A percentile compares a stretch with the other conserved stretches of the same genome.
These are phyloP conservation scores for Fonsecaea multimorphosa DNA, from an alignment of 2,329 filamentous ascomycete genomes.

Conservation along the genomic window DNA sequence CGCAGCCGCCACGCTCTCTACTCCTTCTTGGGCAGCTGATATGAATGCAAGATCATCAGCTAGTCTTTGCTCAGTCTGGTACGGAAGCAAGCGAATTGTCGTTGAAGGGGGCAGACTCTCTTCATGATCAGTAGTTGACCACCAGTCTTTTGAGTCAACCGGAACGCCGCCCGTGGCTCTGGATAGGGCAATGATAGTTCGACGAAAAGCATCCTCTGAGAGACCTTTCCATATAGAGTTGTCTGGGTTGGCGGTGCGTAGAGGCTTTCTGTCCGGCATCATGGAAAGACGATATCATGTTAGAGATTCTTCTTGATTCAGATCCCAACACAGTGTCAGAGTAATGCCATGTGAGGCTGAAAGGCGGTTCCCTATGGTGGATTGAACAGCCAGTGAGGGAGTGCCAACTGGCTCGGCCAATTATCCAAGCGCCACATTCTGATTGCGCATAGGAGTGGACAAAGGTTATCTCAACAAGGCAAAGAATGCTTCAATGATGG, in stretches of 20 bases:
- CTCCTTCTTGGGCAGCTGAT: constrained; percentile 41
- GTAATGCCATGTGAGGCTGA: not conserved
- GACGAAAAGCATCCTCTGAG: constrained; percentile 35
- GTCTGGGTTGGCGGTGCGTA: constrained; percentile 31
- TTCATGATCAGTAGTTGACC: constrained; percentile 4
- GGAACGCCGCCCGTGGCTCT: constrained; percentile 24
- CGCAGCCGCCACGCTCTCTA: constrained; percentile 42
- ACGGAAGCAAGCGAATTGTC: constrained; percentile 9
- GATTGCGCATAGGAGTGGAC: no score
- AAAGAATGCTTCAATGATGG: no score
- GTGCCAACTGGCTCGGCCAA: constrained; percentile 20
- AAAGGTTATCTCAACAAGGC: no score
- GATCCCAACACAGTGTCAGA: not conserved
- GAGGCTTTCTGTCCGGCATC: not conserved
- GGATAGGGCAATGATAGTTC: constrained; percentile 35
- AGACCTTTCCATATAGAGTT: constrained; percentile 38
- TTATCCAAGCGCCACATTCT: not conserved
- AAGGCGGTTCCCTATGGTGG: not conserved
- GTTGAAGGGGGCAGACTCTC: not conserved
- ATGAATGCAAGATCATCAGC: constrained; percentile 44
- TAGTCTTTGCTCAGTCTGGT: constrained; percentile 40
- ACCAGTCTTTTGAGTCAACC: constrained; percentile 18
- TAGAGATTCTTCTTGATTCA: not conserved
- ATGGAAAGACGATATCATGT: constrained; percentile 4
- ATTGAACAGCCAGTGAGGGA: constrained; percentile 14